Conservation (phyloP, 805 yeast species). For the Saturnispora mendoncae region DNA sequence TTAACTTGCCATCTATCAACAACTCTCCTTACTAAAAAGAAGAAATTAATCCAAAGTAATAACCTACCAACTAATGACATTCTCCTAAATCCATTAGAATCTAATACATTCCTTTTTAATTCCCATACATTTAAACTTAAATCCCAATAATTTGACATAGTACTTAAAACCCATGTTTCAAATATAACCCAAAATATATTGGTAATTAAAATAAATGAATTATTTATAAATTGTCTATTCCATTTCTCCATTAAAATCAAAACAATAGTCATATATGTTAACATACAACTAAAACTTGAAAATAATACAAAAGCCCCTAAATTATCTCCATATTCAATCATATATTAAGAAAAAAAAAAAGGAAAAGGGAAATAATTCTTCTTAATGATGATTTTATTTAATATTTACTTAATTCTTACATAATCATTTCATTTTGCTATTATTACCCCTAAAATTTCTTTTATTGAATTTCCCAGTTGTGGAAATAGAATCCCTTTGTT, state of each 20-base stretch:
- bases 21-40: background rate
- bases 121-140: background rate
- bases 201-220: background rate
- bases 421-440: background rate
- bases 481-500: background rate
- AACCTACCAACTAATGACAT: conserved; percentile 3
- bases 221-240: background rate
- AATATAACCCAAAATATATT: background rate
- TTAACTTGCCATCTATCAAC: conserved; percentile 6
- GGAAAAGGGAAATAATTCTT: background rate
- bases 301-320: background rate
- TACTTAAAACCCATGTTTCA: background rate
- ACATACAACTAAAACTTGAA: background rate
- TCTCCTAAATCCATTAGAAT: background rate
- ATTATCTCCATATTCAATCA: conserved; percentile 1
- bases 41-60: conserved; percentile 4
- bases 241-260: background rate
- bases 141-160: conserved; percentile 1
- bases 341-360: background rate
- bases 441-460: background rate
- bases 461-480: background rate
- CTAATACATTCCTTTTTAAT: background rate
- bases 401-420: too few species aligned
- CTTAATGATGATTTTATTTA: too few species aligned
- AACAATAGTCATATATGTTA: background rate